Percentiles rank a stretch among this genome's conserved stretches.
phyloP scores from a whole-genome alignment of 495 filamentous ascomycete species.

The Penicillium cinerascens region DNA sequence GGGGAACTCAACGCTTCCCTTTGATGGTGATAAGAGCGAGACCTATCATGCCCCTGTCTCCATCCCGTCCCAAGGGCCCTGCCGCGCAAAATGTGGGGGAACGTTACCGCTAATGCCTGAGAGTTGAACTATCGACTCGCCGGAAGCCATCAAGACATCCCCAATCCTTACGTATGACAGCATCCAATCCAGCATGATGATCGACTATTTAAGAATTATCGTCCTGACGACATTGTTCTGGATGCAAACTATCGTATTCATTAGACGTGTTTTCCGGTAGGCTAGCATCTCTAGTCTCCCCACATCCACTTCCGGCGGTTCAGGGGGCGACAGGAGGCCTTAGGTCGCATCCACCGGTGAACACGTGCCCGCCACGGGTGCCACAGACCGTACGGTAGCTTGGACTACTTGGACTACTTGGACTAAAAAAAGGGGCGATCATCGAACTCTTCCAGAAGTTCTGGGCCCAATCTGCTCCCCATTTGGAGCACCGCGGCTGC shows the following conservation, averaged over 20 bases:
- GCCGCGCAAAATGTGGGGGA: slow-evolving; percentile 6
- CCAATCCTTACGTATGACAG: background rate
- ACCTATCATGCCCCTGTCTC: slow-evolving; percentile 11
- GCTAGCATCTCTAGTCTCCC: background rate
- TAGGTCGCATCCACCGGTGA: slow-evolving; percentile 21
- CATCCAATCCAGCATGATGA: background rate
- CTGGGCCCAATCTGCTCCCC: background rate
- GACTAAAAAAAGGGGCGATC: background rate
- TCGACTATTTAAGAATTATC: background rate
- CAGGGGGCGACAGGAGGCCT: slow-evolving; percentile 2
- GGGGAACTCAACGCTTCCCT: background rate
- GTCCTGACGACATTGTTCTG: background rate
- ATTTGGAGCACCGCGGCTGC: slow-evolving; percentile 3
- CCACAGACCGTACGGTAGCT: background rate
- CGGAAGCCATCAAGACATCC: background rate
- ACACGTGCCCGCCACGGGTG: slow-evolving; percentile 21
- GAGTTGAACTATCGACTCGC: slow-evolving; percentile 3
- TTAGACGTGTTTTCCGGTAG: background rate
- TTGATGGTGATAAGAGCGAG: background rate
- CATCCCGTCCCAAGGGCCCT: slow-evolving; percentile 11
- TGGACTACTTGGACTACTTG: too few relatives aligned
- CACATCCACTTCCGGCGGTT: slow-evolving; percentile 1
- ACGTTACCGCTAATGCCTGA: background rate
- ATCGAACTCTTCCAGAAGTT: slow-evolving; percentile 1
- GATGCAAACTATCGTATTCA: background rate